phyloP scores from a whole-genome alignment of 805 yeast genomes.

The Suhomyces sp. region DNA sequence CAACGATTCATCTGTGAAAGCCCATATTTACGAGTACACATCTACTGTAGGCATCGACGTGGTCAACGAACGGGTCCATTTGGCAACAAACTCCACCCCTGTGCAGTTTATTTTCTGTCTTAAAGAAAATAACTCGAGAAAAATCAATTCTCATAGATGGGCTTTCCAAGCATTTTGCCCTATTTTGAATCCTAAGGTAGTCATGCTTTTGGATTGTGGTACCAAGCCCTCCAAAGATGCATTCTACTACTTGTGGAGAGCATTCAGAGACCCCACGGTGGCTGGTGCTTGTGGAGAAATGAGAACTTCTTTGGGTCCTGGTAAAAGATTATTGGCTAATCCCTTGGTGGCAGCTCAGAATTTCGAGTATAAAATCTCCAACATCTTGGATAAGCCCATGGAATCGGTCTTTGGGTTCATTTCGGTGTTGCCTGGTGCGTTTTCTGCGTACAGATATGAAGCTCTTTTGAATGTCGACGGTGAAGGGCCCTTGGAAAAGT shows the following conservation, averaged over 20 bases:
- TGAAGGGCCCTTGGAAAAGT: constrained; percentile 80
- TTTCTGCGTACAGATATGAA: constrained; percentile 85
- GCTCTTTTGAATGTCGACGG: constrained; percentile 76
- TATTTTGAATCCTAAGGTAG: constrained; percentile 74
- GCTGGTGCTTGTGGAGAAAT: constrained; percentile 99
- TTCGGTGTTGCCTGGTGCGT: constrained; percentile 94
- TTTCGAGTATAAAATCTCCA: constrained; percentile 94
- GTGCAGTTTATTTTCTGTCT: constrained; percentile 86
- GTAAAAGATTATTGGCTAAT: constrained; percentile 51
- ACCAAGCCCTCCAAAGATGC: constrained; percentile 86
- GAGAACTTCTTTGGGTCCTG: constrained; percentile 73
- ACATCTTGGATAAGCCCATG: constrained; percentile 91
- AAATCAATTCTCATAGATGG: constrained; percentile 96
- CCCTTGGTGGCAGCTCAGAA: constrained; percentile 96
- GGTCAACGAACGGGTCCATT: constrained; percentile 62
- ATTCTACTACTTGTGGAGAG: constrained; percentile 84
- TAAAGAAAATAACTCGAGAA: constrained; percentile 84
- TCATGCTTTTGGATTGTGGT: constrained; percentile 88
- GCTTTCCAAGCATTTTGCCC: constrained; percentile 91
- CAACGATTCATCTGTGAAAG: constrained; percentile 73
- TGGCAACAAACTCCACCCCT: constrained; percentile 69
- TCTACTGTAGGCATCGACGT: constrained; percentile 82
- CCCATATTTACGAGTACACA: constrained; percentile 92
- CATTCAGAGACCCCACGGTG: constrained; percentile 74
- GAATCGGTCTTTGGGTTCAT: constrained; percentile 94